phyloP scores from a whole-genome alignment of 805 yeast genomes.

The Starmerella cellae region DNA sequence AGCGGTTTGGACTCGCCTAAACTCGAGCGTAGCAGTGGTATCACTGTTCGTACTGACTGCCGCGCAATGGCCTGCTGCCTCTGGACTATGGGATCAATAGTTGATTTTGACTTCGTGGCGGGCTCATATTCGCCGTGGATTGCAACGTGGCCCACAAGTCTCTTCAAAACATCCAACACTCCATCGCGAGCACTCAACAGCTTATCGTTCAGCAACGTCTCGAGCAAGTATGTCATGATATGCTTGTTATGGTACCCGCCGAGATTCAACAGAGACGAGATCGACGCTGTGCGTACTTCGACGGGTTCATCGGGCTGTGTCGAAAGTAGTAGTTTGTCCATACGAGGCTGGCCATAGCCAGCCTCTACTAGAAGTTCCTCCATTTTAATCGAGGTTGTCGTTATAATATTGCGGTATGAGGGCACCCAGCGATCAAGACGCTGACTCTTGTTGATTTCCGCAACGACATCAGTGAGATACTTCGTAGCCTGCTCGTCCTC shows the following conservation, averaged over 20 bases:
- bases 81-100: slow-evolving; percentile 29
- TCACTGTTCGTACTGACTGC: slow-evolving; percentile 49
- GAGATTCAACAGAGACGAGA: slow-evolving; percentile 50
- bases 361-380: slow-evolving; percentile 45
- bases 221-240: slow-evolving; percentile 50
- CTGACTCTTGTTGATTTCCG: slow-evolving; percentile 60
- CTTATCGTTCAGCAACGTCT: slow-evolving; percentile 42
- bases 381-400: slow-evolving; percentile 44
- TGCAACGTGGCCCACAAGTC: slow-evolving; percentile 54
- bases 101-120: not conserved
- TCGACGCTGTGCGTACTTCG: slow-evolving; percentile 53
- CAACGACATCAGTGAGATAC: slow-evolving; percentile 38
- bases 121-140: slow-evolving; percentile 35
- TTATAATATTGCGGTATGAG: slow-evolving; percentile 45
- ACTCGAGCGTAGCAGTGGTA: slow-evolving; percentile 50
- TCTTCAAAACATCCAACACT: slow-evolving; percentile 36
- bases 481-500: slow-evolving; percentile 10
- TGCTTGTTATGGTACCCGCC: slow-evolving; percentile 65
- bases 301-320: slow-evolving; percentile 36
- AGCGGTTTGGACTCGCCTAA: slow-evolving; percentile 42
- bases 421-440: slow-evolving; percentile 82
- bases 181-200: slow-evolving; percentile 36
- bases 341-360: slow-evolving; percentile 40
- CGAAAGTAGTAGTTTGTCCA: slow-evolving; percentile 43
- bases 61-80: slow-evolving; percentile 58